A percentile compares a stretch with the other conserved stretches of the same genome.
These are phyloP conservation scores for Lanmaoa rubissima DNA, from an alignment of 768 basidiomycete species.

Conservation along the genomic window DNA sequence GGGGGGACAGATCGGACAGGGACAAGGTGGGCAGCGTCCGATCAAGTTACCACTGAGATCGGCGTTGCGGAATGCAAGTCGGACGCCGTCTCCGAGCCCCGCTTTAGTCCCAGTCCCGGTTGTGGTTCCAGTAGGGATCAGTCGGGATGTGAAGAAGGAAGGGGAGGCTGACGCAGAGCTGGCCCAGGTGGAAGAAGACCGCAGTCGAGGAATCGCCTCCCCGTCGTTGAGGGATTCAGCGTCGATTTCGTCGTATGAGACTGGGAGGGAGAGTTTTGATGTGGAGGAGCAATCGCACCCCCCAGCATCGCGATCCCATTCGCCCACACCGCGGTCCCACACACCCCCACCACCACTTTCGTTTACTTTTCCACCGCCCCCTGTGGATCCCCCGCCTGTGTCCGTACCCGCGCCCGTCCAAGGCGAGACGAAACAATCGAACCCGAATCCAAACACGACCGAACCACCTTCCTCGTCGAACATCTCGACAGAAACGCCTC, in stretches of 20 bases:
- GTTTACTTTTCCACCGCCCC: conserved; percentile 19
- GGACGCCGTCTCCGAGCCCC: conserved; percentile 46
- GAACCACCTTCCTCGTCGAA: conserved; percentile 10
- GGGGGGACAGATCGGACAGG: background rate
- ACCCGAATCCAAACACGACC: background rate
- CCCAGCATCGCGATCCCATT: background rate
- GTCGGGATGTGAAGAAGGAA: no score
- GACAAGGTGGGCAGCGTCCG: conserved; percentile 21
- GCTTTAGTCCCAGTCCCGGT: background rate
- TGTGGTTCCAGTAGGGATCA: background rate
- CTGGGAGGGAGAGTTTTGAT: conserved; percentile 54
- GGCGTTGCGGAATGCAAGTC: conserved; percentile 54
- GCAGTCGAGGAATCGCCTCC: background rate
- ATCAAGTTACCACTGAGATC: conserved; percentile 56
- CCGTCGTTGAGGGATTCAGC: conserved; percentile 18
- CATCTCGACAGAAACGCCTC: conserved; percentile 13
- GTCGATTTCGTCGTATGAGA: conserved; percentile 61
- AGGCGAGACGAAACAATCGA: background rate
- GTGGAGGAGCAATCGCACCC: conserved; percentile 11
- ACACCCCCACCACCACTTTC: background rate
- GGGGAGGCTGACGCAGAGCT: background rate
- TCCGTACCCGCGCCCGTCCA: background rate
- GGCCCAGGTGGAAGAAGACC: background rate
- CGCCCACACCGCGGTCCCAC: background rate
- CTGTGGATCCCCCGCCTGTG: conserved; percentile 6